Evolutionary conservation across 805 yeast genomes (phyloP).

Genomic region (Vanderwaltozyma tropicalis): DNA sequence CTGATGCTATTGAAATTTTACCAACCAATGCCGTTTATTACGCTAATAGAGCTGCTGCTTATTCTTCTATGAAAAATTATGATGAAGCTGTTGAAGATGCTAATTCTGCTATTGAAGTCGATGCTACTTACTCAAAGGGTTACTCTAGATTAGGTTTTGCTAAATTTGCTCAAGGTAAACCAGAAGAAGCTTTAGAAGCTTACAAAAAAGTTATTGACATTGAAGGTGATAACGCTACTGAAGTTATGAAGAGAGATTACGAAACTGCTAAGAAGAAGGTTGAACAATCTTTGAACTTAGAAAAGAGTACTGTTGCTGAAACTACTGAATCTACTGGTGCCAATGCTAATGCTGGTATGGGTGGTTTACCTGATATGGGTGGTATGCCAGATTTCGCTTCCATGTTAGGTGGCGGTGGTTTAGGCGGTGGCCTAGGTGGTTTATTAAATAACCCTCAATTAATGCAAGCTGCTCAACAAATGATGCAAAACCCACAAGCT

Average conservation of each 20-base stretch:
- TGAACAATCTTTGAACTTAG: constrained; percentile 52
- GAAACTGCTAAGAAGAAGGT: constrained; percentile 88
- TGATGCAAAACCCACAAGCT: constrained; percentile 81
- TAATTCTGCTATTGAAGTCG: constrained; percentile 62
- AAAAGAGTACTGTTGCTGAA: constrained; percentile 14
- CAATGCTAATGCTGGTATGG: constrained; percentile 21
- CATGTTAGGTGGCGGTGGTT: constrained; percentile 56
- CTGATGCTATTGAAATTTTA: constrained; percentile 64
- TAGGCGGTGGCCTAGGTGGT: constrained; percentile 54
- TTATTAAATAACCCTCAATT: constrained; percentile 86
- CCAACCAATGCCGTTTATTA: constrained; percentile 72
- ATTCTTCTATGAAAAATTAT: constrained; percentile 66
- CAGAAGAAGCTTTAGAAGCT: constrained; percentile 81
- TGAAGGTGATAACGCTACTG: constrained; percentile 78
- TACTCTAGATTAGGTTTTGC: constrained; percentile 94
- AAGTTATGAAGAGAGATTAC: constrained; percentile 84
- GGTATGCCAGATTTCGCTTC: constrained; percentile 74
- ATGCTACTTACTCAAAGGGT: constrained; percentile 80
- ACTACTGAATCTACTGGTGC: constrained; percentile 14
- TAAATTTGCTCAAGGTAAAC: constrained; percentile 86
- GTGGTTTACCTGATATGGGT: constrained; percentile 25
- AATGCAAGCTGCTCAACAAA: constrained; percentile 76
- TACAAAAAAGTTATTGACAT: constrained; percentile 77
- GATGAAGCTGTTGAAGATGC: constrained; percentile 78
- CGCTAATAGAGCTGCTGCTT: constrained; percentile 96